phyloP scores from a whole-genome alignment of 768 basidiomycete genomes.

The Phaffia australis region DNA sequence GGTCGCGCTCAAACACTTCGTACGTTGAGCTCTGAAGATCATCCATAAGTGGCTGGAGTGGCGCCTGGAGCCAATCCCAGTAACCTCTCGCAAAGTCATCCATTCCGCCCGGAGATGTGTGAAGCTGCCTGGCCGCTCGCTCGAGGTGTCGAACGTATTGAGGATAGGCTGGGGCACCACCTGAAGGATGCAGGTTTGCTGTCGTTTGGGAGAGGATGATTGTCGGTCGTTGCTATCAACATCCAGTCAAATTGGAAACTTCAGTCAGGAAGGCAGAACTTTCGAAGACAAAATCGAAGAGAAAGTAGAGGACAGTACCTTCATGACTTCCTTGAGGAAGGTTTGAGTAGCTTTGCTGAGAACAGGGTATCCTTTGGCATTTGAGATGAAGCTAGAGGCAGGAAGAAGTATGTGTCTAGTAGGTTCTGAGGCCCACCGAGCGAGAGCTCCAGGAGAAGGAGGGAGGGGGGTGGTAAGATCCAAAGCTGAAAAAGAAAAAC shows the following conservation, averaged over 20 bases:
- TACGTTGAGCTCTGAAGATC: slow-evolving; percentile 91
- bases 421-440: slow-evolving; percentile 87
- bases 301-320: slow-evolving; percentile 44
- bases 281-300: neutral
- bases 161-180: slow-evolving; percentile 75
- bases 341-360: slow-evolving; percentile 83
- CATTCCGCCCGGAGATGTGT: slow-evolving; percentile 54
- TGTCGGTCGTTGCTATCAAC: slow-evolving; percentile 64
- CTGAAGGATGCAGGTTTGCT: slow-evolving; percentile 56
- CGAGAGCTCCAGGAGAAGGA: slow-evolving; percentile 58
- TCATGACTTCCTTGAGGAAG: slow-evolving; percentile 82
- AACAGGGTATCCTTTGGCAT: slow-evolving; percentile 92
- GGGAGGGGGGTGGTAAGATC: slow-evolving; percentile 86
- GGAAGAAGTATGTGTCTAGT: slow-evolving; percentile 82
- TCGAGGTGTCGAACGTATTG: slow-evolving; percentile 53
- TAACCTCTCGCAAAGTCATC: slow-evolving; percentile 87
- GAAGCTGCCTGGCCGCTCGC: slow-evolving; percentile 27
- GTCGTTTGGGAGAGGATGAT: slow-evolving; percentile 67
- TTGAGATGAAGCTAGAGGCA: slow-evolving; percentile 82
- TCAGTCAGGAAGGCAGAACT: slow-evolving; percentile 10
- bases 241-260: slow-evolving; percentile 23
- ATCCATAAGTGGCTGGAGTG: slow-evolving; percentile 94
- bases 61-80: slow-evolving; percentile 89
- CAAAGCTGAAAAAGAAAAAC: slow-evolving; percentile 50
- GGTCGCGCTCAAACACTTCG: slow-evolving; percentile 95